Evolutionary conservation across 73 alveolate species (phyloP).

Genomic region (Uronychia setigera): DNA sequence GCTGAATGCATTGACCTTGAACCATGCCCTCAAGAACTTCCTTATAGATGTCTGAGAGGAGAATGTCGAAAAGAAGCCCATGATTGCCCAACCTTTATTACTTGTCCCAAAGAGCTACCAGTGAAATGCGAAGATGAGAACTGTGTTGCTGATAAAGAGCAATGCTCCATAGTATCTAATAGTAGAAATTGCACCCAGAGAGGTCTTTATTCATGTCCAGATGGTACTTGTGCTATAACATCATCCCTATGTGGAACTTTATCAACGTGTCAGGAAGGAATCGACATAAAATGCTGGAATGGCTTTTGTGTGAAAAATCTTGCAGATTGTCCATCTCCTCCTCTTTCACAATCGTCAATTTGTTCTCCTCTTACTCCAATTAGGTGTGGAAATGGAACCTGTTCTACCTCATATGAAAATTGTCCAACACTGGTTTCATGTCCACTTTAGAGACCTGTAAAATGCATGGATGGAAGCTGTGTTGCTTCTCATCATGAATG

Average conservation of each 20-base stretch:
- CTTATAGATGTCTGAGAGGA: conserved; percentile 56
- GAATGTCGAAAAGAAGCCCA: conserved; percentile 52
- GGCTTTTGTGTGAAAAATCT: conserved; percentile 57
- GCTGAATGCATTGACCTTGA: neutral
- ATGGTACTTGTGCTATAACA: conserved; percentile 55
- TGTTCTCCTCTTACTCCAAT: conserved; percentile 36
- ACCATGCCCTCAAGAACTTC: conserved; percentile 4
- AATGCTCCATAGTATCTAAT: conserved; percentile 14
- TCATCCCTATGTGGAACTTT: conserved; percentile 43
- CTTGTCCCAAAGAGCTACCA: conserved; percentile 62
- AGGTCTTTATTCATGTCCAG: conserved; percentile 41
- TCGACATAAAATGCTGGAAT: conserved; percentile 59
- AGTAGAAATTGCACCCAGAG: neutral
- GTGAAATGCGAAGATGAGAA: conserved; percentile 62
- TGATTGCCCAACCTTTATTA: conserved; percentile 59
- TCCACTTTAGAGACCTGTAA: conserved; percentile 52
- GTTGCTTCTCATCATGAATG: conserved; percentile 53
- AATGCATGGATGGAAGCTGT: conserved; percentile 76
- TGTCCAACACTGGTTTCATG: conserved; percentile 12
- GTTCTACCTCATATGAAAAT: conserved; percentile 5
- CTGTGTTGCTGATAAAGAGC: conserved; percentile 39
- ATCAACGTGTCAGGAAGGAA: conserved; percentile 35
- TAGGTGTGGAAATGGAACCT: conserved; percentile 70
- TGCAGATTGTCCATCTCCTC: conserved; percentile 1
- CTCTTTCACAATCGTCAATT: conserved; percentile 10